phyloP scores from a whole-genome alignment of 1,139 yeast genomes.

The Hansenula lynferdii region DNA sequence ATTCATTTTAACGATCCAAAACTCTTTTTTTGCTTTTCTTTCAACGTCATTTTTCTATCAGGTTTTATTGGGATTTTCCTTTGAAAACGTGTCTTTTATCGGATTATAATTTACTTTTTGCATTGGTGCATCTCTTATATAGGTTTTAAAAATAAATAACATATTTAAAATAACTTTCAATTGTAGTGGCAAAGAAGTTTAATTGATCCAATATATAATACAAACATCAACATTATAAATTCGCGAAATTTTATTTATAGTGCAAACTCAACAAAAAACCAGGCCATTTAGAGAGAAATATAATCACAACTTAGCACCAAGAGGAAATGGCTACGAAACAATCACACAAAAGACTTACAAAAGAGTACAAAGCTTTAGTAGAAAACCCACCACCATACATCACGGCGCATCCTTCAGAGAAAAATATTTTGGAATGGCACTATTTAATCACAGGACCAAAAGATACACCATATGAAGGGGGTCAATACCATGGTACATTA shows the following conservation, averaged over 20 bases:
- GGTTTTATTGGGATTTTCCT: background rate
- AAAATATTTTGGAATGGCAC: constrained; percentile 60
- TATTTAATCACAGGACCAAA: constrained; percentile 68
- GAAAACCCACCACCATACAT: constrained; percentile 80
- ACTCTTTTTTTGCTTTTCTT: constrained; percentile 4
- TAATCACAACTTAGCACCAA: too few species aligned
- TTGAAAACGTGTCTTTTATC: too few species aligned
- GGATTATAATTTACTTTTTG: background rate
- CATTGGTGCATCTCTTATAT: constrained; percentile 1
- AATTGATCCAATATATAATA: too few species aligned
- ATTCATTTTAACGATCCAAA: too few species aligned
- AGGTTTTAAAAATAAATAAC: background rate
- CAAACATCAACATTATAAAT: too few species aligned
- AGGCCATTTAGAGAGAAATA: too few species aligned
- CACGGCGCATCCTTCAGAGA: constrained; percentile 76
- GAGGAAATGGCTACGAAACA: constrained; percentile 56
- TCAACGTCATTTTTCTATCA: background rate
- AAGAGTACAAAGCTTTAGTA: constrained; percentile 72
- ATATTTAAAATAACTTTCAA: too few species aligned
- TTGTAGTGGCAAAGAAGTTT: too few species aligned
- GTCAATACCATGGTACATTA: constrained; percentile 87
- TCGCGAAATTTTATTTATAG: too few species aligned
- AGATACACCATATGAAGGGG: constrained; percentile 75
- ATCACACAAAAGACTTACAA: constrained; percentile 47
- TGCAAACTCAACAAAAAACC: too few species aligned